phyloP scores from a whole-genome alignment of 495 filamentous ascomycete genomes.

The Penicillium canariense region DNA sequence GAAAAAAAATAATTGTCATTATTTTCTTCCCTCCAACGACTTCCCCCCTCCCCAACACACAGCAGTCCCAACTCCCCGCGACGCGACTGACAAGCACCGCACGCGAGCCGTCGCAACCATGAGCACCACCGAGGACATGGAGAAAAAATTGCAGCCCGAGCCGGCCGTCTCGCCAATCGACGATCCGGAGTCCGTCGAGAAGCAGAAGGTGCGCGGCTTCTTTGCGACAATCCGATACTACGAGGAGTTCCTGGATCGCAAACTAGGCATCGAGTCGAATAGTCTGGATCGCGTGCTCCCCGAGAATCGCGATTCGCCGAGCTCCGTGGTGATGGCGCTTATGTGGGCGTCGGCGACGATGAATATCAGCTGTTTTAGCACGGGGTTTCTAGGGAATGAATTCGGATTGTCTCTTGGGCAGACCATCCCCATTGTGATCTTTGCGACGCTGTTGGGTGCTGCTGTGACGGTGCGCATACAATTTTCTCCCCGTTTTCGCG shows the following conservation, averaged over 20 bases:
- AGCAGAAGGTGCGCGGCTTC: constrained; percentile 21
- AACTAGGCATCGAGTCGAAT: constrained; percentile 53
- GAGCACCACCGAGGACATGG: constrained; percentile 38
- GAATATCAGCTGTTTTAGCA: constrained; percentile 53
- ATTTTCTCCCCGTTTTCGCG: no score
- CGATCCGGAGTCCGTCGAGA: constrained; percentile 5
- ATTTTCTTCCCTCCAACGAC: not conserved
- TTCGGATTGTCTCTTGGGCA: constrained; percentile 37
- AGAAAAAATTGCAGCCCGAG: constrained; percentile 52
- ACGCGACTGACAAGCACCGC: not conserved
- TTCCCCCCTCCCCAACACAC: not conserved
- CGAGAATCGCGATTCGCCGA: constrained; percentile 37
- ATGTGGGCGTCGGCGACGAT: constrained; percentile 54
- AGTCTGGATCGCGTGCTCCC: constrained; percentile 51
- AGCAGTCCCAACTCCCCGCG: not conserved
- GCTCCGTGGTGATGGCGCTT: constrained; percentile 45
- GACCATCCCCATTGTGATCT: constrained; percentile 36
- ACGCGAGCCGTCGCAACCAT: constrained; percentile 39
- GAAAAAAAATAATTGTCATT: not conserved
- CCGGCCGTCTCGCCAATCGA: constrained; percentile 35
- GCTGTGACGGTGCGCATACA: constrained; percentile 44
- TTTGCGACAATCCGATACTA: constrained; percentile 39
- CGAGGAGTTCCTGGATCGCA: constrained; percentile 49
- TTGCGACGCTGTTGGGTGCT: constrained; percentile 34
- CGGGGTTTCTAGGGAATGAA: constrained; percentile 36